A percentile compares a stretch with the other conserved stretches of the same genome.
Conservation (phyloP, 805 yeast genomes). For the Starmerella tilneyi region DNA sequence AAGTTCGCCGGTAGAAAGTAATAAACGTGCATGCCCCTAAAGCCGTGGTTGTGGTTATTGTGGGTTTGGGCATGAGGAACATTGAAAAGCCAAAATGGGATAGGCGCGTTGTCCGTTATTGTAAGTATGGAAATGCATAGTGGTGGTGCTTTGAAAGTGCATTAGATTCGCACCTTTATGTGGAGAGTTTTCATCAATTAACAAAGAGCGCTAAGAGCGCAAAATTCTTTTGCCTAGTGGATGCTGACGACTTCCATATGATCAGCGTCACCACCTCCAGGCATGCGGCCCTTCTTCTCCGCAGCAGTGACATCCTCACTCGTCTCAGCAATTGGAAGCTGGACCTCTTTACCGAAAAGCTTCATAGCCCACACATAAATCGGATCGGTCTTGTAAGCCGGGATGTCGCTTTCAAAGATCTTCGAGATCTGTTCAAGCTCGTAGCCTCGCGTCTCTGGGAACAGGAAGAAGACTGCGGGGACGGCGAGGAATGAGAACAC, state of each 20-base stretch:
- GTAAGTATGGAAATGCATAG: no score
- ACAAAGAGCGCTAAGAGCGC: no score
- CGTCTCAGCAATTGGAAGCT: conserved; percentile 9
- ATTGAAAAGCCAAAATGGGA: no score
- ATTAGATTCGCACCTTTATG: no score
- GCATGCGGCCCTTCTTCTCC: conserved; percentile 1
- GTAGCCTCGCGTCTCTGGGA: conserved; percentile 59
- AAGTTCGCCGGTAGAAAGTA: no score
- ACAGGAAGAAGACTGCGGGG: conserved; percentile 46
- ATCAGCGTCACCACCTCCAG: conserved; percentile 5
- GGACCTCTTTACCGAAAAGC: conserved; percentile 14
- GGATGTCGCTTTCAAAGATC: conserved; percentile 36
- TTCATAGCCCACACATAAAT: conserved; percentile 14
- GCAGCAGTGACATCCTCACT: conserved; percentile 6
- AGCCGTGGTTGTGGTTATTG: no score
- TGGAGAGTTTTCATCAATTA: no score
- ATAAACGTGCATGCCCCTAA: no score
- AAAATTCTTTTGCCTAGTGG: no score
- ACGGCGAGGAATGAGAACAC: conserved; percentile 49
- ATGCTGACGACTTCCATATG: conserved; percentile 3
- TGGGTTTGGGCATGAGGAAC: no score
- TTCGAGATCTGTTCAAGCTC: conserved; percentile 59
- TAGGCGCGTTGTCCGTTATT: no score
- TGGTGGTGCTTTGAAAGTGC: no score
- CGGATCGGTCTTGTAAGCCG: conserved; percentile 24